phyloP scores from a whole-genome alignment of 192 early-diverging fungal genomes.

The Entomortierella chlamydospora region DNA sequence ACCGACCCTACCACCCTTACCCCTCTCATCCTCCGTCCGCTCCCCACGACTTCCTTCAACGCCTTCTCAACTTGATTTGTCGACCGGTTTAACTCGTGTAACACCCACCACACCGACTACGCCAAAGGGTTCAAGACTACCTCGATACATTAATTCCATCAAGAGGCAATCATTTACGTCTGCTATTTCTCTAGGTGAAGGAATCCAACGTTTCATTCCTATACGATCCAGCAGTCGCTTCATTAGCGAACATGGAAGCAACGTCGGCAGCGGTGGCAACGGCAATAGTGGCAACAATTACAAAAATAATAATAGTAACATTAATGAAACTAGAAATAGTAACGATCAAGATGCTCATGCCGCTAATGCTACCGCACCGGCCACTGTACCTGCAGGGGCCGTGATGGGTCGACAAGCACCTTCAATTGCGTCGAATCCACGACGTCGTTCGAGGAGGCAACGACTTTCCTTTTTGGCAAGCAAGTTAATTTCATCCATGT shows the following conservation, averaged over 20 bases:
- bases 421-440: neutral
- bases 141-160: neutral
- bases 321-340: neutral
- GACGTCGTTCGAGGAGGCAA: neutral
- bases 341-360: too few relatives aligned
- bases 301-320: too few relatives aligned
- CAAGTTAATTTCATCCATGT: neutral
- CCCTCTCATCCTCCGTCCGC: neutral
- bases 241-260: too few relatives aligned
- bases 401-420: neutral
- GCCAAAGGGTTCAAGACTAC: neutral
- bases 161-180: neutral
- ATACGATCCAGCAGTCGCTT: neutral
- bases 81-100: neutral
- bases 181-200: neutral
- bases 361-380: too few relatives aligned
- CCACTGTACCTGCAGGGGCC: too few relatives aligned
- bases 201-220: neutral
- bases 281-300: neutral
- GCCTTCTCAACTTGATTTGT: neutral
- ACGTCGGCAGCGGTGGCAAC: neutral
- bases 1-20: neutral
- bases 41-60: neutral
- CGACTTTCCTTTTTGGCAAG: constrained; percentile 10
- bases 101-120: neutral